Percentiles rank a stretch among this genome's conserved stretches.
Conservation (phyloP, 495 filamentous ascomycete species). For the Penicillium goetzii region DNA sequence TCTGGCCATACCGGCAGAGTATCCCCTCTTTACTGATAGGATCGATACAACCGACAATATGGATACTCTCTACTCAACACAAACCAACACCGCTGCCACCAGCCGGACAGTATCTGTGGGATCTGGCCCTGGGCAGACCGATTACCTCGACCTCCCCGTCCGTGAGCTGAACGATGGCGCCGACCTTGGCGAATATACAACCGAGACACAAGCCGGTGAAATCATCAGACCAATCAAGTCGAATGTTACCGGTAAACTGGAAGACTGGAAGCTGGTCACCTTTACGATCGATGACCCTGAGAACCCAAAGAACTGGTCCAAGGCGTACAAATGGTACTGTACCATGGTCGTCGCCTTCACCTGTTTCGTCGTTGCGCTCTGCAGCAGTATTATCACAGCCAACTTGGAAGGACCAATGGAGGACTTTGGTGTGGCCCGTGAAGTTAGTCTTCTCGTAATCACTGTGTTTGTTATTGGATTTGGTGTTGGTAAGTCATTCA, state of each 20-base stretch:
- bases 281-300: constrained; percentile 64
- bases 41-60: constrained; percentile 18
- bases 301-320: constrained; percentile 66
- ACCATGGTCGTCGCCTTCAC: constrained; percentile 60
- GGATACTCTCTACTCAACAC: constrained; percentile 21
- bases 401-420: constrained; percentile 63
- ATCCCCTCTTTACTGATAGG: constrained; percentile 1
- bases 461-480: constrained; percentile 81
- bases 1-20: constrained; percentile 12
- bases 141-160: constrained; percentile 59
- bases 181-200: constrained; percentile 65
- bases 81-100: constrained; percentile 20
- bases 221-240: constrained; percentile 60
- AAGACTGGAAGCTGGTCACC: constrained; percentile 72
- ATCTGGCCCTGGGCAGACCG: constrained; percentile 24
- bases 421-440: constrained; percentile 64
- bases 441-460: constrained; percentile 68
- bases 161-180: constrained; percentile 63
- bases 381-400: constrained; percentile 67
- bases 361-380: constrained; percentile 70
- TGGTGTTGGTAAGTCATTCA: constrained; percentile 60
- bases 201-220: constrained; percentile 60
- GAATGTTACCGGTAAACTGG: constrained; percentile 52
- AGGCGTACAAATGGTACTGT: constrained; percentile 65
- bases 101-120: constrained; percentile 35